Percentiles rank a stretch among this genome's conserved stretches.
Evolutionary conservation across 2,329 filamentous ascomycete genomes (phyloP).

Genomic region (Conoideocrella luteorostrata): DNA sequence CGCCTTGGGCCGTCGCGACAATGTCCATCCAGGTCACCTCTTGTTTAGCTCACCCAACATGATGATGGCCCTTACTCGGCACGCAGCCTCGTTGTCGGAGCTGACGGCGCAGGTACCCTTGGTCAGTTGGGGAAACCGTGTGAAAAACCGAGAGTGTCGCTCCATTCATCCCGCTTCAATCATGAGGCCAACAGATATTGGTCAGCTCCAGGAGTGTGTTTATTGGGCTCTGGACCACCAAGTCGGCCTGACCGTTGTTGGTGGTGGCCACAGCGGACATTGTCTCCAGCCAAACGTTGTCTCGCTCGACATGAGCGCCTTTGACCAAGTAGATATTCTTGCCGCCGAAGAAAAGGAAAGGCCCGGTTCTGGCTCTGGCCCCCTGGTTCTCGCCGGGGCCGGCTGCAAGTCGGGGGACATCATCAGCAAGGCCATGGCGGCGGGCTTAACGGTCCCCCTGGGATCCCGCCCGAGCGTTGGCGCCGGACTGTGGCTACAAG

Average conservation of each 20-base stretch:
- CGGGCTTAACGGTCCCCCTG: constrained; percentile 49
- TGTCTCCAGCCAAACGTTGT: constrained; percentile 48
- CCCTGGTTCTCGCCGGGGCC: constrained; percentile 43
- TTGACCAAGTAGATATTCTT: constrained; percentile 43
- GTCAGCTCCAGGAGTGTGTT: constrained; percentile 49
- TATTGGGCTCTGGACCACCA: constrained; percentile 40
- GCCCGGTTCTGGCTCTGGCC: constrained; percentile 10
- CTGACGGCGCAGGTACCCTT: constrained; percentile 36
- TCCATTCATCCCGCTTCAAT: constrained; percentile 36
- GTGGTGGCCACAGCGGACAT: constrained; percentile 55
- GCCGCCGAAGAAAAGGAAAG: background rate
- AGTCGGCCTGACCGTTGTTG: constrained; percentile 33
- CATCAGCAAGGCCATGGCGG: constrained; percentile 31
- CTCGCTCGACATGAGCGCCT: constrained; percentile 51
- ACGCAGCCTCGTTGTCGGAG: constrained; percentile 27
- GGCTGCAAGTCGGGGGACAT: constrained; percentile 53
- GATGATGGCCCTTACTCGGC: constrained; percentile 44
- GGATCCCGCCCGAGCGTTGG: constrained; percentile 58
- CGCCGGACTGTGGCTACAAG: constrained; percentile 57
- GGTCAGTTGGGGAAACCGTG: constrained; percentile 15
- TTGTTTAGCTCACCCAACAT: constrained; percentile 41
- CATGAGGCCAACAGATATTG: constrained; percentile 35
- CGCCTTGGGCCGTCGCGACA: constrained; percentile 31
- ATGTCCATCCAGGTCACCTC: constrained; percentile 30
- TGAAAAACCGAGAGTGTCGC: constrained; percentile 49